Base-by-base conservation (phyloP, 202 grass and related monocot genomes). In the Carex arenaria region DNA sequence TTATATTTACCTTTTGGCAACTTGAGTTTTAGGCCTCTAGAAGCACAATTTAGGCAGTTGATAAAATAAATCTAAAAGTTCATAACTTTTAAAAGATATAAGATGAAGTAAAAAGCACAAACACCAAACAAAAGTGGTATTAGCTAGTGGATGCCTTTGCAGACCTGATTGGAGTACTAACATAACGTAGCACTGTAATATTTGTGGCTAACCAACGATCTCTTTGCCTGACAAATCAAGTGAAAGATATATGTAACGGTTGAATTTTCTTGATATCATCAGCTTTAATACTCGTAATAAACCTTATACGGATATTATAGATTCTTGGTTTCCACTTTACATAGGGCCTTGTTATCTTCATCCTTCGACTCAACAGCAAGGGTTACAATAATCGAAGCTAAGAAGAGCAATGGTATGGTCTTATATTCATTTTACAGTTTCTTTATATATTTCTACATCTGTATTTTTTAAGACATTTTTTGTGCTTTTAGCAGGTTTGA, bases 301-400 rank as follows among this genome's bases (percentile, higher is more conserved):
- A 75, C 17, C 64, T 34, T 61, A 13, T 49, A 54, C 30, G 61
- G 36, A 20, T 60, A 76, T 88, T 49, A 67, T 7, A 83, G 54
- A 78, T 54, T 72, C 43, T 79, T 83, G 26, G 52, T 84, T 14
- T 56, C 72, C 72, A 51, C 56, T 84, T 61, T 87, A 56, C 49
- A 51, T 86, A 99, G 96, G 90, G 78, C 81, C 11, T 84, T 96
- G 88, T 56, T 96, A 51, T 99, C 96, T 3, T 85, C 91, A 85
- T 99, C 96, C 30, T 94, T 99, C 0, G 96, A 99, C 85, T 99
- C 96, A 57, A 90, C 87, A 80, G 91, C 93, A 82, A 90, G 90
- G 55, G 90, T 94, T 72, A 96, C 93, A 78, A 87, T 65, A 80
- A 82, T 92, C 26, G 88, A 84, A 78, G 80, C 72, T 43, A 70